Percentiles rank a stretch among this genome's conserved stretches.
These are phyloP conservation scores for Dioscorea alata DNA, from an alignment of 106 monocot genomes.

Conservation along the genomic window DNA sequence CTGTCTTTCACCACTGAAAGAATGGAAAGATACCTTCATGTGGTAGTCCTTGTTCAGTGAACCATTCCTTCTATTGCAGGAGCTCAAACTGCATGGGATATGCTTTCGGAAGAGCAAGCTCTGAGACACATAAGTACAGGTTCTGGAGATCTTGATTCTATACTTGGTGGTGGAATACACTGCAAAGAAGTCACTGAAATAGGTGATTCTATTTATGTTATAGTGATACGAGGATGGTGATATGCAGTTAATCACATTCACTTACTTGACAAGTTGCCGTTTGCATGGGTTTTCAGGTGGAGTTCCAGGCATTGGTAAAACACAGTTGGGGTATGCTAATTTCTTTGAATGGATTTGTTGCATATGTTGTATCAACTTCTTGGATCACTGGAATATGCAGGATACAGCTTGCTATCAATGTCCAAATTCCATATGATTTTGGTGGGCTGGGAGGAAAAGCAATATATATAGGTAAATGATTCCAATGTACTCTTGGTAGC, in stretches of 20 bases:
- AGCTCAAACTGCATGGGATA: constrained; percentile 93
- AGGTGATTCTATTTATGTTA: constrained; percentile 29
- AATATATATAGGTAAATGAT: constrained; percentile 81
- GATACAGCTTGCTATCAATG: constrained; percentile 95
- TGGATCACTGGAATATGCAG: constrained; percentile 29
- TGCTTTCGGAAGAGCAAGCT: constrained; percentile 75
- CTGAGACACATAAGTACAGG: constrained; percentile 73
- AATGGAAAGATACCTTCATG: background rate
- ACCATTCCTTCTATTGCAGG: constrained; percentile 23
- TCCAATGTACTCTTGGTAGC: background rate
- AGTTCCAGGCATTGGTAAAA: constrained; percentile 97
- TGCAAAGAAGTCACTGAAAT: constrained; percentile 96
- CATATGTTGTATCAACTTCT: constrained; percentile 2
- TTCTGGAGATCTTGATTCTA: constrained; percentile 64
- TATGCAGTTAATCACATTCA: background rate
- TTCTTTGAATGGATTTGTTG: constrained; percentile 1
- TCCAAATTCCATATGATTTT: constrained; percentile 74
- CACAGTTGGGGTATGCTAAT: constrained; percentile 84
- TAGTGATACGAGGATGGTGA: background rate
- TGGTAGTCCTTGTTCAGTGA: background rate
- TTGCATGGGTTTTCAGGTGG: constrained; percentile 68
- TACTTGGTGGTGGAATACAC: constrained; percentile 94
- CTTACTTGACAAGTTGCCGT: background rate
- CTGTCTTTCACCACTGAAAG: background rate
- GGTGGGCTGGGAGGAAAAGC: constrained; percentile 91